A percentile compares a stretch with the other conserved stretches of the same genome.
phyloP scores from a whole-genome alignment of 1,284 basidiomycete species.

The Microbotryomycetes sp. region DNA sequence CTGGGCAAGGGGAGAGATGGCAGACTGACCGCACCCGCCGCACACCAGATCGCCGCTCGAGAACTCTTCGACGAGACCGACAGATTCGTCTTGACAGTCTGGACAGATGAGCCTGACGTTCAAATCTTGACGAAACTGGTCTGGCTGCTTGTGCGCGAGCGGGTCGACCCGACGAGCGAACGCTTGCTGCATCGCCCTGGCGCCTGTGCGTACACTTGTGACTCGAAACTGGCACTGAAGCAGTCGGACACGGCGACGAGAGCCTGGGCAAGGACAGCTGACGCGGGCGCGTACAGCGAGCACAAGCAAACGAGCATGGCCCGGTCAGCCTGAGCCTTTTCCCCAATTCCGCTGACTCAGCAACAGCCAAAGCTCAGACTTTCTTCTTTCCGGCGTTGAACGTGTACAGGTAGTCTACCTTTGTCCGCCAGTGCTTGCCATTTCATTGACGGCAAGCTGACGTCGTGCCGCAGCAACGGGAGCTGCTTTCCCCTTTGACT shows the following conservation, averaged over 20 bases:
- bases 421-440: not conserved
- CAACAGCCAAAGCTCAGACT: too few relatives aligned
- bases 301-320: too few relatives aligned
- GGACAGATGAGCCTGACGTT: conserved; percentile 88
- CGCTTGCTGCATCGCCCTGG: conserved; percentile 7
- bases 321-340: too few relatives aligned
- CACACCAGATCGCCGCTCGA: conserved; percentile 96
- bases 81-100: conserved; percentile 85
- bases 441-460: not conserved
- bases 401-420: too few relatives aligned
- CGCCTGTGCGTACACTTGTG: too few relatives aligned
- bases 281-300: too few relatives aligned
- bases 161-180: conserved; percentile 29
- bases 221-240: too few relatives aligned
- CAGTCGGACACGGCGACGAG: too few relatives aligned
- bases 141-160: conserved; percentile 2
- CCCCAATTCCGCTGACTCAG: too few relatives aligned
- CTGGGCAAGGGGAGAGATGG: not conserved
- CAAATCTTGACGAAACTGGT: conserved; percentile 53
- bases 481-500: too few relatives aligned
- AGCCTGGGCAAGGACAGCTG: too few relatives aligned
- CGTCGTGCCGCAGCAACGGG: not conserved
- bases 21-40: conserved; percentile 75
- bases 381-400: too few relatives aligned
- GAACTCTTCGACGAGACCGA: conserved; percentile 94